These are phyloP conservation scores for Suillus spraguei DNA, from an alignment of 768 basidiomycete genomes.

Conservation along the genomic window DNA sequence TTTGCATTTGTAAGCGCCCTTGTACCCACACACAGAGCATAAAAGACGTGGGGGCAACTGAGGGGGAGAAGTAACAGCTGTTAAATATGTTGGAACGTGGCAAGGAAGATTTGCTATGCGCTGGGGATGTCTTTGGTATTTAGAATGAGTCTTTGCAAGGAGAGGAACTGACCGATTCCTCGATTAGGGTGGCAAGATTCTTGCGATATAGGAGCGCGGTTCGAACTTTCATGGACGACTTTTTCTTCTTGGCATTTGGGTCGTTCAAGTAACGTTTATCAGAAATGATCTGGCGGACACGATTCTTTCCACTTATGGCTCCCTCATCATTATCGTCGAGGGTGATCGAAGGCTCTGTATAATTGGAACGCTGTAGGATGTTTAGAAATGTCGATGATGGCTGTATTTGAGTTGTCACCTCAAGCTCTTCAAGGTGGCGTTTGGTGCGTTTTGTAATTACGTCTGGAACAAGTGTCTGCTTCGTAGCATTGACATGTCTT, in stretches of 20 bases:
- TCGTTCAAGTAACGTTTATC: conserved; percentile 26
- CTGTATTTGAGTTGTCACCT: conserved; percentile 45
- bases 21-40: conserved; percentile 89
- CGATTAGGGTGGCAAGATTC: conserved; percentile 69
- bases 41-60: conserved; percentile 67
- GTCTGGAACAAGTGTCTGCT: conserved; percentile 56
- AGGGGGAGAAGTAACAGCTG: conserved; percentile 61
- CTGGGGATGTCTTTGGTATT: conserved; percentile 35
- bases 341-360: conserved; percentile 56
- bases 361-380: conserved; percentile 70
- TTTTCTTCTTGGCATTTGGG: conserved; percentile 57
- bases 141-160: not conserved
- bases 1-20: conserved; percentile 77
- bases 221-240: conserved; percentile 80
- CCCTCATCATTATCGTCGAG: conserved; percentile 52
- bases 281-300: conserved; percentile 17
- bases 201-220: conserved; percentile 84
- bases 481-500: conserved; percentile 47
- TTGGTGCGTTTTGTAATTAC: conserved; percentile 75
- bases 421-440: conserved; percentile 82
- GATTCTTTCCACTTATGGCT: conserved; percentile 45
- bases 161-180: conserved; percentile 71
- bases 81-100: conserved; percentile 68
- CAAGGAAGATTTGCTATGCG: conserved; percentile 57
- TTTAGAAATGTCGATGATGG: conserved; percentile 5